These are phyloP conservation scores for Mycena indigotica DNA, from an alignment of 768 basidiomycete species.

Conservation along the genomic window DNA sequence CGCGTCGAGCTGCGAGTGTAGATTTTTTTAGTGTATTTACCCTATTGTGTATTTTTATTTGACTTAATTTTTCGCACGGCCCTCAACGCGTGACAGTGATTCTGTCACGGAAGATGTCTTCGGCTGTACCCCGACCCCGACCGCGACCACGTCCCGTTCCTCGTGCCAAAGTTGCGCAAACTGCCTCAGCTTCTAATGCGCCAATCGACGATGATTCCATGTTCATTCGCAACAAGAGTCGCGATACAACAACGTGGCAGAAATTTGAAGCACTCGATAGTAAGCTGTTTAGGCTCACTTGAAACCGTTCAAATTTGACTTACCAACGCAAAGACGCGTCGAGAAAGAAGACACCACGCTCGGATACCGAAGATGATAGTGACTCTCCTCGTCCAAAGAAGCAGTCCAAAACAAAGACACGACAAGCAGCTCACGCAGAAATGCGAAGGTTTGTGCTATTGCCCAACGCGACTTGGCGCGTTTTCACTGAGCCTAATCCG, in stretches of 20 bases:
- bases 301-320: neutral
- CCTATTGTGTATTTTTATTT: neutral
- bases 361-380: conserved; percentile 34
- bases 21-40: neutral
- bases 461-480: neutral
- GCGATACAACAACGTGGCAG: conserved; percentile 60
- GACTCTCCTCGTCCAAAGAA: conserved; percentile 38
- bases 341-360: conserved; percentile 14
- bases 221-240: conserved; percentile 68
- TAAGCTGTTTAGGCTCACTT: conserved; percentile 37
- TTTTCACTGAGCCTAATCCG: conserved; percentile 1
- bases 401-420: conserved; percentile 28
- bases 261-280: conserved; percentile 61
- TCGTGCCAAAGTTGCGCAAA: conserved; percentile 30
- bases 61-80: neutral
- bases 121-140: neutral
- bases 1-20: conserved; percentile 38
- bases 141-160: conserved; percentile 63
- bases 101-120: neutral
- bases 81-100: neutral
- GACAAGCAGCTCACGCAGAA: conserved; percentile 33
- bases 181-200: conserved; percentile 26
- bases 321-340: neutral
- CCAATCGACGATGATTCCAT: conserved; percentile 62
- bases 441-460: conserved; percentile 44